phyloP scores from a whole-genome alignment of 2,329 filamentous ascomycete species.

The Aureobasidium sp. region DNA sequence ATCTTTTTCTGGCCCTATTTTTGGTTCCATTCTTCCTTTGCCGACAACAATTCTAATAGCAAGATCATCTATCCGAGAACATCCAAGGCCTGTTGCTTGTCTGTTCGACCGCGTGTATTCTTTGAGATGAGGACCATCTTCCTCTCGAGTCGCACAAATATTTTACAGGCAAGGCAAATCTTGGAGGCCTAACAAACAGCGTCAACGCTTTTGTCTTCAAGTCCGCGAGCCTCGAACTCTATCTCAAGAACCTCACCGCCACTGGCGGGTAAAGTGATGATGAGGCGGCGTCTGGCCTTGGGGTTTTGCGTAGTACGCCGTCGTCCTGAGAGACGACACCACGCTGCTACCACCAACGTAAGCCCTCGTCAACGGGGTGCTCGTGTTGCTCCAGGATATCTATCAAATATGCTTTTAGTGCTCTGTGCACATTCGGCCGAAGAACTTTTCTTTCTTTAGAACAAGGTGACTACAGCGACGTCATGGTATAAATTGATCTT shows the following conservation, averaged over 20 bases:
- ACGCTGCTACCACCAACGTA: not conserved
- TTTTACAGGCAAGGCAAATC: not conserved
- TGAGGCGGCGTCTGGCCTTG: not conserved
- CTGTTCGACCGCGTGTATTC: not conserved
- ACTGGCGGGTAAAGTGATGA: not conserved
- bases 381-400: slow-evolving; percentile 1
- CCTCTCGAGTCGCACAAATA: not conserved
- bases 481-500: not conserved
- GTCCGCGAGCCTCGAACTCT: not conserved
- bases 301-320: not conserved
- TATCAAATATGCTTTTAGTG: not conserved
- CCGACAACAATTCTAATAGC: not conserved
- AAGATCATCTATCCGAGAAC: not conserved
- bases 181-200: not conserved
- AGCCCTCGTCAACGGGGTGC: not conserved
- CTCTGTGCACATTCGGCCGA: not conserved
- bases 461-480: not conserved
- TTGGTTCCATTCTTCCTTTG: not conserved
- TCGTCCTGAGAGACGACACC: not conserved
- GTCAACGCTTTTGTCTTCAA: not conserved
- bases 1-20: not conserved
- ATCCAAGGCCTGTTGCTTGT: no score
- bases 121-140: not conserved
- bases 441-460: slow-evolving; percentile 10
- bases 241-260: not conserved